Percentiles rank a stretch among this genome's conserved stretches.
Evolutionary conservation across 139 green algal genomes (phyloP).

Genomic region (Chlorella sp.): DNA sequence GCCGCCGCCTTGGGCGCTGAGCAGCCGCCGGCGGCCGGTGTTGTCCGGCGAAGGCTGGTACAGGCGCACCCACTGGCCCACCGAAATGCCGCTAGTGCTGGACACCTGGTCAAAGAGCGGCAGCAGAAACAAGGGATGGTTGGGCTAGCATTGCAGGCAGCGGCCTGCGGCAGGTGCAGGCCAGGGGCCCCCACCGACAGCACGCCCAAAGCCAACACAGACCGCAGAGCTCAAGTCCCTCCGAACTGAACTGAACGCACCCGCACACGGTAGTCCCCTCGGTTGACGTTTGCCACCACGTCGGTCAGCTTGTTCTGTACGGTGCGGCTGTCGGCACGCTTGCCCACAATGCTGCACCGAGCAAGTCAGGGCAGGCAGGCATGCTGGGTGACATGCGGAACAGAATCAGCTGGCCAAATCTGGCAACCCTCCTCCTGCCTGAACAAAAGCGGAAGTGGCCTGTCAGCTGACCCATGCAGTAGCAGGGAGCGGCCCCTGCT

Average conservation of each 20-base stretch:
- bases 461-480: too few species aligned
- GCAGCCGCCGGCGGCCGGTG: not conserved
- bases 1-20: not conserved
- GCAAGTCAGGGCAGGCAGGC: not conserved
- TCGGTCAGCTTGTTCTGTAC: not conserved
- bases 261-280: constrained; percentile 1
- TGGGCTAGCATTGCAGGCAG: too few species aligned
- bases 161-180: too few species aligned
- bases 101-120: not conserved
- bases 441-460: not conserved
- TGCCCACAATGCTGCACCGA: not conserved
- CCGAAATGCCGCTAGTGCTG: not conserved
- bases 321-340: not conserved
- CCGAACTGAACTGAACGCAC: too few species aligned
- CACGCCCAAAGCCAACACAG: too few species aligned
- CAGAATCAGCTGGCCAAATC: too few species aligned
- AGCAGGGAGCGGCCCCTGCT: too few species aligned
- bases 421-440: too few species aligned
- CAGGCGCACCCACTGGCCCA: constrained; percentile 21
- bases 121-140: too few species aligned
- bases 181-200: too few species aligned
- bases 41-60: constrained; percentile 14
- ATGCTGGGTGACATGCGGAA: too few species aligned
- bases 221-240: too few species aligned
- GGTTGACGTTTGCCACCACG: not conserved